phyloP scores from a whole-genome alignment of 352 stramenopile species.

The Pythium aphanidermatum region DNA sequence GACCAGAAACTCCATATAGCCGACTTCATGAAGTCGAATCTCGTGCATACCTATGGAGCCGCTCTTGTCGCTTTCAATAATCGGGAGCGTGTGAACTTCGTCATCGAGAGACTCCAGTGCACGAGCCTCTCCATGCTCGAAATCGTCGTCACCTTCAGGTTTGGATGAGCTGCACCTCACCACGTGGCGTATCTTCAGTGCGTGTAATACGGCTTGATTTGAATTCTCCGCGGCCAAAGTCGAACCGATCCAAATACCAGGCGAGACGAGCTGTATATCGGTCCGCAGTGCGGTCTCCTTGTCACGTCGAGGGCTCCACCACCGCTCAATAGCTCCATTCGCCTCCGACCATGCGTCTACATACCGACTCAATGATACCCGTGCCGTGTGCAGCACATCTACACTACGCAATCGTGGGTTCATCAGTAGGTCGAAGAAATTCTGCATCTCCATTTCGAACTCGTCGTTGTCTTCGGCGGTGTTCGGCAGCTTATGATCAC shows the following conservation, averaged over 20 bases:
- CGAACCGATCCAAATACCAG: constrained; percentile 30
- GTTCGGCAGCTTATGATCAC: background rate
- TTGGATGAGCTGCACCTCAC: constrained; percentile 6
- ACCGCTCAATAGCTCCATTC: constrained; percentile 1
- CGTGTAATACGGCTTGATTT: constrained; percentile 10
- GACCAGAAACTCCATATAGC: constrained; percentile 15
- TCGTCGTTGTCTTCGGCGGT: constrained; percentile 13
- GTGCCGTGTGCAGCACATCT: constrained; percentile 5
- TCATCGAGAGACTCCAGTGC: background rate
- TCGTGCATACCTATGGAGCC: no score
- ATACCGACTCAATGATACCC: constrained; percentile 3
- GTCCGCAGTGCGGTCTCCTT: constrained; percentile 14
- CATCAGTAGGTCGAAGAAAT: constrained; percentile 18
- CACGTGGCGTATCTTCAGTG: constrained; percentile 21
- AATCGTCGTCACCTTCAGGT: constrained; percentile 15
- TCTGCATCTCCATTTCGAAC: constrained; percentile 19
- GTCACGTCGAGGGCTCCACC: constrained; percentile 10
- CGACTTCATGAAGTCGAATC: constrained; percentile 11
- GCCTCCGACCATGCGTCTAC: constrained; percentile 8
- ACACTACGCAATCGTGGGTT: background rate
- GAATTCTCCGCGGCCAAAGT: no score
- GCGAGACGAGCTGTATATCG: constrained; percentile 30
- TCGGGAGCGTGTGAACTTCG: background rate
- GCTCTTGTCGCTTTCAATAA: no score
- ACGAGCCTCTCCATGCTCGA: background rate